These are phyloP conservation scores for Graphium sp. DNA, from an alignment of 2,329 filamentous ascomycete genomes.

Conservation along the genomic window DNA sequence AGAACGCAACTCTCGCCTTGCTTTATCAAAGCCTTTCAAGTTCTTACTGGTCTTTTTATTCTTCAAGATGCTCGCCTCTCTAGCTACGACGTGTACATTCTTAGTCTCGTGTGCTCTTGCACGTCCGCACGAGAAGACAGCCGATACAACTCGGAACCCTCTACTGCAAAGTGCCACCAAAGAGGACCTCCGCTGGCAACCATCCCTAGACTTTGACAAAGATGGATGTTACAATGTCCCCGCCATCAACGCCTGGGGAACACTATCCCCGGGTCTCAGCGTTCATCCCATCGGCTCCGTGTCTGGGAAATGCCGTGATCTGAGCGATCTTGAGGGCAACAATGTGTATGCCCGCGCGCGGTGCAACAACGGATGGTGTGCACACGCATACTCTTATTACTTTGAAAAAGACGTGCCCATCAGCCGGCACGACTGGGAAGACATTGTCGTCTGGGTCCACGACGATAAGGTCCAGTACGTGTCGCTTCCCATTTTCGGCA, in stretches of 20 bases:
- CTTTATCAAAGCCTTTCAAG: too few relatives aligned
- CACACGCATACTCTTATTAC: slow-evolving; percentile 25
- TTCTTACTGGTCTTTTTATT: too few relatives aligned
- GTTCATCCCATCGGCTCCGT: slow-evolving; percentile 12
- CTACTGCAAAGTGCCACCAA: slow-evolving; percentile 8
- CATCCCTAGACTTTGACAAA: slow-evolving; percentile 15
- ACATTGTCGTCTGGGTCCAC: slow-evolving; percentile 15
- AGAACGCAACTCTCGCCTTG: too few relatives aligned
- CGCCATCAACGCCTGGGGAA: slow-evolving; percentile 17
- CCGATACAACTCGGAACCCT: slow-evolving; percentile 7
- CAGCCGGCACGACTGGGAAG: slow-evolving; percentile 22
- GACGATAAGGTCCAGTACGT: slow-evolving; percentile 12
- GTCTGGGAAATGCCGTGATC: slow-evolving; percentile 14
- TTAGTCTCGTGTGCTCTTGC: too few relatives aligned
- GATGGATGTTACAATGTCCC: slow-evolving; percentile 21
- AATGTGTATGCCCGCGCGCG: slow-evolving; percentile 23
- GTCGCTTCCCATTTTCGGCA: slow-evolving; percentile 14
- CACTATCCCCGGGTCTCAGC: slow-evolving; percentile 14
- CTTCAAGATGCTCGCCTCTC: too few relatives aligned
- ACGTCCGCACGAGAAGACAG: too few relatives aligned
- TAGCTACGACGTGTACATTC: too few relatives aligned
- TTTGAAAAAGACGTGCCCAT: slow-evolving; percentile 25
- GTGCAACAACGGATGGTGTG: slow-evolving; percentile 26
- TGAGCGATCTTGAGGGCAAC: slow-evolving; percentile 16
- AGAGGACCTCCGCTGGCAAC: slow-evolving; percentile 10